A percentile compares a stretch with the other conserved stretches of the same genome.
Conservation (phyloP, 768 basidiomycete genomes). For the Paxillus involutus region DNA sequence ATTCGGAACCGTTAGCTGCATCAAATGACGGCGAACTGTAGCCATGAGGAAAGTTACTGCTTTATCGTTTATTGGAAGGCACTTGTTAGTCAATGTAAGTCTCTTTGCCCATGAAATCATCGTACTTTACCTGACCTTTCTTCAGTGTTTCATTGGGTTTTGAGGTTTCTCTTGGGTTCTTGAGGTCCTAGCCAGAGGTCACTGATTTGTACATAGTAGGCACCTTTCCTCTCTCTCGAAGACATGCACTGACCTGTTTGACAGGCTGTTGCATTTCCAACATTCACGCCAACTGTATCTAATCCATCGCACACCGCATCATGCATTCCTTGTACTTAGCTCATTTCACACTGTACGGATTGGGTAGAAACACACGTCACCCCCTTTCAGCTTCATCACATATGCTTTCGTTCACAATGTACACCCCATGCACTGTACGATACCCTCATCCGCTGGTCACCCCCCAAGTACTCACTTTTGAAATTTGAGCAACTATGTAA, state of each 20-base stretch:
- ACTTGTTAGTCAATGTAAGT: constrained; percentile 27
- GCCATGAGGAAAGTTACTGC: constrained; percentile 6
- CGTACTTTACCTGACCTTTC: not conserved
- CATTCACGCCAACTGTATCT: constrained; percentile 15
- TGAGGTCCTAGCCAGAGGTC: constrained; percentile 22
- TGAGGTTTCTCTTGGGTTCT: constrained; percentile 19
- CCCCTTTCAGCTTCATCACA: constrained; percentile 4
- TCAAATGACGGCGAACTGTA: constrained; percentile 5
- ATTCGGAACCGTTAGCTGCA: constrained; percentile 24
- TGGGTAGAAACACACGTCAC: not conserved
- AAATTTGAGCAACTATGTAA: not conserved
- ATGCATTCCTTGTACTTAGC: constrained; percentile 18
- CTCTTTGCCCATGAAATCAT: not conserved
- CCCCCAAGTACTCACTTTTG: no score
- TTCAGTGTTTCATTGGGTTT: constrained; percentile 25
- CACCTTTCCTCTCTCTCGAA: not conserved
- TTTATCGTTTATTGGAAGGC: constrained; percentile 20
- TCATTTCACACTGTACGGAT: constrained; percentile 13
- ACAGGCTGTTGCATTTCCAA: constrained; percentile 7
- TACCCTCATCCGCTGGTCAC: no score
- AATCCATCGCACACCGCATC: constrained; percentile 16
- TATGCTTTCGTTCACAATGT: not conserved
- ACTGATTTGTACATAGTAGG: constrained; percentile 6
- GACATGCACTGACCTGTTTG: constrained; percentile 2
- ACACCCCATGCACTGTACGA: no score